Conservation (phyloP, 352 stramenopile species). For the Pythium guiyangense region DNA sequence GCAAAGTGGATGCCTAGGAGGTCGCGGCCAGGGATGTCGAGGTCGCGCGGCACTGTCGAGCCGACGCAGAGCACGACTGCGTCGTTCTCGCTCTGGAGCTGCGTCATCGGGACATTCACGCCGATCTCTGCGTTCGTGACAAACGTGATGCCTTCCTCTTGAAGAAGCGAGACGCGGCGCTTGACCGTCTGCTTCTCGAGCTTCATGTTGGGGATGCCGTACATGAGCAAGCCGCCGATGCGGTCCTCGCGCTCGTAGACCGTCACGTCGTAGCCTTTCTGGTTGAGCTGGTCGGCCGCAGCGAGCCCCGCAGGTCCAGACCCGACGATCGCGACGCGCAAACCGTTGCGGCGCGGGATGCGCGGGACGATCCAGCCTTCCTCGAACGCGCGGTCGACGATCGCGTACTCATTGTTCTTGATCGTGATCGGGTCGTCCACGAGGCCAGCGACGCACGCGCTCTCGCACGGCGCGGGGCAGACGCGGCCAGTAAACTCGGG, state of each 20-base stretch:
- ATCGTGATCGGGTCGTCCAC: constrained; percentile 97
- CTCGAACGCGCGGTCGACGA: constrained; percentile 95
- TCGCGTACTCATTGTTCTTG: constrained; percentile 99
- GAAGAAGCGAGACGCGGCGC: constrained; percentile 93
- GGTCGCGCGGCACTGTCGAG: constrained; percentile 93
- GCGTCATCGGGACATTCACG: constrained; percentile 73
- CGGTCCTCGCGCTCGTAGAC: constrained; percentile 97
- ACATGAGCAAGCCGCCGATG: constrained; percentile 96
- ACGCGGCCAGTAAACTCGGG: constrained; percentile 98
- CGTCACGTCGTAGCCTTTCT: constrained; percentile 96
- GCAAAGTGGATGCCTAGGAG: constrained; percentile 96
- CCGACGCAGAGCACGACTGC: constrained; percentile 93
- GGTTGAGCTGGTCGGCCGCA: constrained; percentile 95
- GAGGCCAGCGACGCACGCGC: constrained; percentile 94
- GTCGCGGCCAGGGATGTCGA: constrained; percentile 84
- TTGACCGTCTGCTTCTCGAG: constrained; percentile 97
- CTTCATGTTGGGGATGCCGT: constrained; percentile 99
- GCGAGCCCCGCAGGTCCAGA: constrained; percentile 92
- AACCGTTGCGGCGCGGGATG: constrained; percentile 91
- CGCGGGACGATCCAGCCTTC: constrained; percentile 95
- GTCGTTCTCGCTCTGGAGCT: constrained; percentile 80
- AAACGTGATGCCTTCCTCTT: constrained; percentile 97
- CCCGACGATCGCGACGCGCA: constrained; percentile 95
- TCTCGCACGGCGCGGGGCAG: constrained; percentile 96
- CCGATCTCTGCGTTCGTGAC: constrained; percentile 94